phyloP scores from a whole-genome alignment of 257 asterid genomes.

The Voacanga thouarsii region DNA sequence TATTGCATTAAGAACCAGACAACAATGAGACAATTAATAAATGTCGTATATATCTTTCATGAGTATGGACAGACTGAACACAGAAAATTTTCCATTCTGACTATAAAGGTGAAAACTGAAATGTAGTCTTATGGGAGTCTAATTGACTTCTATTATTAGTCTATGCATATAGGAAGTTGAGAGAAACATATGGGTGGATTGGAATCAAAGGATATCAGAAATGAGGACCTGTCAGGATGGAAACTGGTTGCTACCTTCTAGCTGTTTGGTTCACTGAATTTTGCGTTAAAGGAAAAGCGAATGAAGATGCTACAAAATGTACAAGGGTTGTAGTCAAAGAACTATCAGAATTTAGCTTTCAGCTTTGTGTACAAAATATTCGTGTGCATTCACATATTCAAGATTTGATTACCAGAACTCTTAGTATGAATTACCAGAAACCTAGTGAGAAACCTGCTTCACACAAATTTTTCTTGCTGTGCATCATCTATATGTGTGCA shows the following conservation, averaged over 20 bases:
- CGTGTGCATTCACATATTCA: not conserved
- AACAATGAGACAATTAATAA: not conserved
- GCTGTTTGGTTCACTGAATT: not conserved
- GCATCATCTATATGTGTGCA: not conserved
- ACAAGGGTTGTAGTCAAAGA: no score
- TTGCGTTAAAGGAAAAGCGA: no score
- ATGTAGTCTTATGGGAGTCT: not conserved
- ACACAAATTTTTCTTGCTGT: not conserved
- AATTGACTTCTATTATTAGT: no score
- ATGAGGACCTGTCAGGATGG: not conserved
- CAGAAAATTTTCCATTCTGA: not conserved
- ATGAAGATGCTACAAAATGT: no score
- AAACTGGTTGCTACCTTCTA: not conserved
- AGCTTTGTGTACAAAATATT: not conserved
- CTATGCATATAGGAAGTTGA: not conserved
- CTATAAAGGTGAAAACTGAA: not conserved
- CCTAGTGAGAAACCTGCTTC: no score
- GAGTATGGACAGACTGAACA: not conserved
- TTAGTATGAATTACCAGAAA: no score
- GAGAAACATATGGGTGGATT: not conserved
- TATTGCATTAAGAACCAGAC: conserved; percentile 2
- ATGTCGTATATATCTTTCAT: not conserved
- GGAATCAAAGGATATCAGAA: not conserved
- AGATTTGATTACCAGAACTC: not conserved
- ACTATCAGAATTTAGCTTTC: no score